Evolutionary conservation across 306 rosid genomes (phyloP), one percentile per base, ranked within the genome.

Genomic region (Cicer judaicum): DNA sequence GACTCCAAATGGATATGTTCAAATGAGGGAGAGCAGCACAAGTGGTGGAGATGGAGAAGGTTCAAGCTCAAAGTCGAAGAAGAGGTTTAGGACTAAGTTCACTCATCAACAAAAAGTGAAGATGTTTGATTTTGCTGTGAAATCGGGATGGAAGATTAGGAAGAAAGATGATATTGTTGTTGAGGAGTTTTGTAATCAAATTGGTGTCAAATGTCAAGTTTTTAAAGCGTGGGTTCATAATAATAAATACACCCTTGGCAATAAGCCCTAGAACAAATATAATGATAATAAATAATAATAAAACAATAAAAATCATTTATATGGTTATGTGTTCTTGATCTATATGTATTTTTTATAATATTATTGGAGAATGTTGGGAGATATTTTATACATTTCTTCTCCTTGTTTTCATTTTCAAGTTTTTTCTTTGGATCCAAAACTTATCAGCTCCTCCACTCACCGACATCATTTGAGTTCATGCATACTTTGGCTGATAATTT

Each of bases 191-290:
- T 93, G 98, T 21, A 56, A 83, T 39, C 85, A 91, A 7, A 81
- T 83, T 2, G 98, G 98, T 0, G 86, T 93, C 2, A 84, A 83
- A 68, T 93, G 97, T n/a, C 88, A 88, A 4, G 92, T 88, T 15
- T 87, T 93, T 14, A 93, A 91, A 85, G 98, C 91, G 41, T 93
- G 98, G 98, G 89, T 93, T 93, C 90, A 93, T 76, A 93, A 93
- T 84, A 89, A 93, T 92, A 93, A 89, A 80, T 87, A 89, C 88
- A 93, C 96, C 24, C 87, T 89, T 12, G 97, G 97, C 70, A 89
- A 91, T 89, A 89, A 88, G 90, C 90, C 93, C 92, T 87, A 89
- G 76, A 19, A n/a, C 15, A 10, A 43, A 43, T 10, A 49, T 0
- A 48, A 48, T 1, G n/a, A 49, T n/a, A 49, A 5, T 6, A 24